Percentiles rank a stretch among this genome's conserved stretches.
phyloP scores from a whole-genome alignment of 2,329 filamentous ascomycete species.

The Trichoderma atroviride region DNA sequence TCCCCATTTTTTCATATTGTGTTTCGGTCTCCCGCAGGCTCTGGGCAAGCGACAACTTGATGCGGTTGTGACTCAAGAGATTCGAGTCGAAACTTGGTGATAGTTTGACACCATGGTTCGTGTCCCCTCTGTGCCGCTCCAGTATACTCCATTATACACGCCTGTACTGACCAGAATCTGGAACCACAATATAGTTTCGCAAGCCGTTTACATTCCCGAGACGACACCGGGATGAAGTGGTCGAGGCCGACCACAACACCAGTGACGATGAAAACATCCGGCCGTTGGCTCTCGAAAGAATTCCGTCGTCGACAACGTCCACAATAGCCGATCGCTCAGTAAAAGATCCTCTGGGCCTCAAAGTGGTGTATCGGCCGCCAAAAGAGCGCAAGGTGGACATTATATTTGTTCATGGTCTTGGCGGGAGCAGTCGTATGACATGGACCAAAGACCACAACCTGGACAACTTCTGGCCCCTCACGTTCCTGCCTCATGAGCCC shows the following conservation, averaged over 20 bases:
- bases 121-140: not conserved
- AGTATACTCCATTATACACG: not conserved
- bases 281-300: not conserved
- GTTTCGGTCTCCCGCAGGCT: not conserved
- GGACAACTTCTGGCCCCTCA: not conserved
- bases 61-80: not conserved
- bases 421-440: not conserved
- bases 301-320: not conserved
- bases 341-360: not conserved
- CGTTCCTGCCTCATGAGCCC: not conserved
- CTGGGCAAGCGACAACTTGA: not conserved
- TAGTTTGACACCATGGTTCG: not conserved
- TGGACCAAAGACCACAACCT: not conserved
- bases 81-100: not conserved
- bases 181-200: not conserved
- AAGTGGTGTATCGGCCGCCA: not conserved
- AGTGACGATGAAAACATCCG: not conserved
- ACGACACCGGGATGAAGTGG: not conserved
- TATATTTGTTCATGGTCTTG: not conserved
- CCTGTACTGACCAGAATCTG: not conserved
- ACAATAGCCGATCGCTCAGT: not conserved
- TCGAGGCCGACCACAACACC: not conserved
- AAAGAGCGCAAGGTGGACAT: not conserved
- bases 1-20: not conserved
- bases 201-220: not conserved